Conservation (phyloP, 768 basidiomycete species). For the Agaricus sinodeliciosus region DNA sequence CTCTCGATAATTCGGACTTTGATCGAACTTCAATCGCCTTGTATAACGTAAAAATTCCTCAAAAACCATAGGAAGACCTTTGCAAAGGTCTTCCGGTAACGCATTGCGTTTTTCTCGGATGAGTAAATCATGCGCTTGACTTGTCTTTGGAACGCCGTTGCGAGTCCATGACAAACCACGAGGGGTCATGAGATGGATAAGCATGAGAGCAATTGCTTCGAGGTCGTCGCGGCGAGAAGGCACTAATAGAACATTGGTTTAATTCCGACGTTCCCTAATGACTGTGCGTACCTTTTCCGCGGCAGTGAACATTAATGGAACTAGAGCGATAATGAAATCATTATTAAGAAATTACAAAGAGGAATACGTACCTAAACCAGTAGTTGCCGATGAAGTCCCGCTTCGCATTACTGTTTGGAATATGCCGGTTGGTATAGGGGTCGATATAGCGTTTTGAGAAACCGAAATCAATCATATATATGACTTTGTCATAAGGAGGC, state of each 20-base stretch:
- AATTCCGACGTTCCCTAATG: not conserved
- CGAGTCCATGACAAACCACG: conserved; percentile 74
- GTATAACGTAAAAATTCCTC: conserved; percentile 75
- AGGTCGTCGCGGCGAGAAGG: conserved; percentile 76
- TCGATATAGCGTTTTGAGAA: conserved; percentile 79
- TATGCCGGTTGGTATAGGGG: conserved; percentile 55
- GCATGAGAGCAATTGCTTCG: conserved; percentile 71
- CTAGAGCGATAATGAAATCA: conserved; percentile 21
- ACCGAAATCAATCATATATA: conserved; percentile 86
- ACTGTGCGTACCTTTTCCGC: conserved; percentile 51
- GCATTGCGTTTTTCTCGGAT: conserved; percentile 60
- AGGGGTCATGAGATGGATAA: conserved; percentile 75
- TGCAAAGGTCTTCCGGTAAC: conserved; percentile 60
- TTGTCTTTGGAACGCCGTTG: conserved; percentile 71
- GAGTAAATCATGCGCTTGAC: conserved; percentile 52
- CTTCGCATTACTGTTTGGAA: conserved; percentile 59
- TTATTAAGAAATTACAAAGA: not conserved
- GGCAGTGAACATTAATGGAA: conserved; percentile 72
- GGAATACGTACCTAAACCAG: conserved; percentile 56
- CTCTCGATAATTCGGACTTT: conserved; percentile 56
- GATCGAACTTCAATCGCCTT: conserved; percentile 60
- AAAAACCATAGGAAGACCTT: conserved; percentile 61
- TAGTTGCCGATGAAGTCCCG: conserved; percentile 81
- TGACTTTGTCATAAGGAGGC: conserved; percentile 45
- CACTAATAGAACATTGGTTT: conserved; percentile 32